phyloP scores from a whole-genome alignment of 2,329 filamentous ascomycete genomes.

The Rutstroemia sp. region DNA sequence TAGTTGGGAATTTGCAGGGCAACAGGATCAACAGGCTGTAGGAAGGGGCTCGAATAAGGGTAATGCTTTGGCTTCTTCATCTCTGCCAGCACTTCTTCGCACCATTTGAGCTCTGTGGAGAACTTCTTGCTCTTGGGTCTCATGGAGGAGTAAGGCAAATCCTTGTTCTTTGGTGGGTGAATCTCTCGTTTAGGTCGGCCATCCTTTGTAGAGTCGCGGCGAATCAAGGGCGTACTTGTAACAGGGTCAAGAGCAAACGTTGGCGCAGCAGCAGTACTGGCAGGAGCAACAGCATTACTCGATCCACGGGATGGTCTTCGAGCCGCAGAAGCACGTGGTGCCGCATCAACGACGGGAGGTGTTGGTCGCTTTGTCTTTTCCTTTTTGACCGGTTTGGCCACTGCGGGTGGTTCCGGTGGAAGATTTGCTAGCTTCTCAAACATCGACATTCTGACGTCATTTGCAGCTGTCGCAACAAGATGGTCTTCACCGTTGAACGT shows the following conservation, averaged over 20 bases:
- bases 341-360: conserved; percentile 36
- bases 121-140: conserved; percentile 89
- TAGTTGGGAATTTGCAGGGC: conserved; percentile 91
- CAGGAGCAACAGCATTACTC: conserved; percentile 26
- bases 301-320: conserved; percentile 32
- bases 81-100: conserved; percentile 72
- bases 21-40: conserved; percentile 83
- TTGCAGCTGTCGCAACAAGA: conserved; percentile 53
- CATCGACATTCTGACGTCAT: conserved; percentile 51
- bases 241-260: conserved; percentile 72
- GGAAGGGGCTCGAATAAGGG: conserved; percentile 64
- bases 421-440: conserved; percentile 43
- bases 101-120: conserved; percentile 83
- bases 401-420: conserved; percentile 36
- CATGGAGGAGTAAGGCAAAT: conserved; percentile 76
- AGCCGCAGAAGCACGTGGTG: conserved; percentile 29
- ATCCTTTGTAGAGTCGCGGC: conserved; percentile 74
- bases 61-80: conserved; percentile 68
- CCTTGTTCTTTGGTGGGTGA: conserved; percentile 81
- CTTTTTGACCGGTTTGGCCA: conserved; percentile 46
- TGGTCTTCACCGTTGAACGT: conserved; percentile 79
- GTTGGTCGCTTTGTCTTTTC: conserved; percentile 47
- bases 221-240: conserved; percentile 67
- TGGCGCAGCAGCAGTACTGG: conserved; percentile 32
- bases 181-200: conserved; percentile 87